Base-by-base conservation (phyloP, 768 basidiomycete genomes). In the Hypholoma sublateritium region DNA sequence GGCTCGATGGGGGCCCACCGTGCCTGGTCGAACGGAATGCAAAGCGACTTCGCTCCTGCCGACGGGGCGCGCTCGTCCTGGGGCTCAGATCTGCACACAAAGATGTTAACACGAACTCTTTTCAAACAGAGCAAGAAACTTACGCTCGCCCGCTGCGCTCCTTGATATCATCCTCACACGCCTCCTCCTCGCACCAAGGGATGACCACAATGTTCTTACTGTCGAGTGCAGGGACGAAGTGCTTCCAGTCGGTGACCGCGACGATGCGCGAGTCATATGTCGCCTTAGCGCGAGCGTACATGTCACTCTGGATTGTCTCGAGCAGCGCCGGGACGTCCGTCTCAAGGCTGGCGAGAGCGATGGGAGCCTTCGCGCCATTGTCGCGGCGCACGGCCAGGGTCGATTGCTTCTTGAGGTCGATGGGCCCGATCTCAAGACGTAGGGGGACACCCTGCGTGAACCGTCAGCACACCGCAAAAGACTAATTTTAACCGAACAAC, bases 91-190 rank as follows among this genome's bases (percentile, higher is more conserved):
- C 90, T 94, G 19, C 5, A 9, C 28, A 57, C 59, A 13, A 24
- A 14, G 7, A n/a, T 52, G n/a, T 45, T 16, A 28, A 36, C 32
- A 53, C 6, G 28, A 32, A 36, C n/a, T 19, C 16, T 43, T 11
- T 28, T 14, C 17, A 9, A 42, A 61, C 39, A 41, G 57, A 59
- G 28, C 59, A 61, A 65, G 62, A 56, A 17, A 75, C 77, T 79
- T 72, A 95, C 92, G 89, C 84, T 70, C 85, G 79, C 55, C 86
- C 93, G 68, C 88, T 93, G 59, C 91, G 81, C 66, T 98, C 94
- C 79, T 99, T 98, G 80, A 99, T 98, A 65, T 95, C 92, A 69
- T 99, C 96, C 72, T 99, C 97, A 67, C 97, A 99, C 13, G 80
- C 81, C 69, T 91, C 92, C 17, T 77, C 81, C 73, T 98, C 94